These are phyloP conservation scores for Blastobotrys parvus DNA, from an alignment of 805 yeast genomes.

Conservation along the genomic window DNA sequence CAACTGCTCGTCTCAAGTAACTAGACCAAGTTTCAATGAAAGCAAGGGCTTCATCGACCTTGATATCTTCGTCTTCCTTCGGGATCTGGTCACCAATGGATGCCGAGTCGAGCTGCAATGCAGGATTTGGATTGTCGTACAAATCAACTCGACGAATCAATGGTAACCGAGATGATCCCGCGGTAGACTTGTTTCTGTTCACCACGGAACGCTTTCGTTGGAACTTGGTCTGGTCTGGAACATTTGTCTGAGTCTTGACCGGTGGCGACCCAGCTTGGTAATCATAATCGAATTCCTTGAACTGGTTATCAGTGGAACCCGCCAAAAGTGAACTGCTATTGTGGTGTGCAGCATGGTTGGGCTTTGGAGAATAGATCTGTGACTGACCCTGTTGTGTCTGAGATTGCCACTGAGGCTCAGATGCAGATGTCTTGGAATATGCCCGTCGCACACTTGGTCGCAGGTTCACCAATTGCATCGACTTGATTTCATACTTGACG, in stretches of 20 bases:
- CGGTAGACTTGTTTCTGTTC: not conserved
- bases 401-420: not conserved
- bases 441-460: conserved; percentile 6
- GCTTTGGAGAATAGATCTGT: not conserved
- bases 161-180: conserved; percentile 1
- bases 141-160: conserved; percentile 6
- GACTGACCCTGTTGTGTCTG: not conserved
- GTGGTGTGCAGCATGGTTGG: not conserved
- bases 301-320: not conserved
- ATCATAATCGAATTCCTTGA: conserved; percentile 2
- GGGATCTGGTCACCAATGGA: not conserved
- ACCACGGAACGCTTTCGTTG: conserved; percentile 1
- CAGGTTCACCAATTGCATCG: conserved; percentile 10
- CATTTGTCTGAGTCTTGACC: not conserved
- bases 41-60: conserved; percentile 23
- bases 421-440: not conserved
- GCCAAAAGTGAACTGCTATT: not conserved
- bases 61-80: not conserved
- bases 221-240: not conserved
- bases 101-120: conserved; percentile 1
- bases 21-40: conserved; percentile 27
- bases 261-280: not conserved
- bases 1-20: conserved; percentile 26
- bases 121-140: conserved; percentile 8
- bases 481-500: conserved; percentile 9